Base-by-base conservation (phyloP, 768 basidiomycete genomes). In the Boletales sp. region DNA sequence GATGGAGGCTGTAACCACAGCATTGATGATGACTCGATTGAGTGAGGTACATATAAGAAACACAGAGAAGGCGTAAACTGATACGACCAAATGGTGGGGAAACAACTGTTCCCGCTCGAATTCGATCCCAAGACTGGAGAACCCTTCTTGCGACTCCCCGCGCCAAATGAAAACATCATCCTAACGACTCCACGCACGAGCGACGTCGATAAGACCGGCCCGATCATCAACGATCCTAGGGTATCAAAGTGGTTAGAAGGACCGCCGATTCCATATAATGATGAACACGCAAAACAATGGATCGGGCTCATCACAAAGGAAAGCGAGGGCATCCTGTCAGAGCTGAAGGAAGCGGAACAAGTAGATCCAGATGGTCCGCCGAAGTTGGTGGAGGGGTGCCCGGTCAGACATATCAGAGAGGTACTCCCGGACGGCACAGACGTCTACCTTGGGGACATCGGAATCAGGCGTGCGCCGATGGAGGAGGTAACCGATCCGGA, bases 261-360 rank as follows among this genome's bases (percentile, higher is more conserved):
- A 2, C 75, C 81, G 0, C 82, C 82, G 0, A 72, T 71, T 41
- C 85, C 84, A 8, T 87, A 86, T 63, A 61, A 63, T 8, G 61
- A 64, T 19, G 64, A 72, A 33, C 49, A 80, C 51, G 78, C 74
- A 8, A 56, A 61, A 5, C 46, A 43, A 13, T 80, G 77, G 77
- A 31, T 73, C 11, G 40, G 48, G n/a, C 10, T 35, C 12, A 49
- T 64, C 30, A 49, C 50, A 14, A 50, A 53, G 12, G 46, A 62
- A 42, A 57, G 64, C 25, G 56, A 62, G 17, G 48, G 46, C 4
- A 51, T 63, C 18, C 50, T 69, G 34, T 40, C 46, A 19, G 60
- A 58, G 33, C 51, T 61, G 45, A 53, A 34, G 17, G 51, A 57
- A 30, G 63, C 57, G 35, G 58, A 57, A 4, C 36, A 33, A 14